Base-by-base conservation (phyloP, 768 basidiomycete species). In the Tylopilus balloui region DNA sequence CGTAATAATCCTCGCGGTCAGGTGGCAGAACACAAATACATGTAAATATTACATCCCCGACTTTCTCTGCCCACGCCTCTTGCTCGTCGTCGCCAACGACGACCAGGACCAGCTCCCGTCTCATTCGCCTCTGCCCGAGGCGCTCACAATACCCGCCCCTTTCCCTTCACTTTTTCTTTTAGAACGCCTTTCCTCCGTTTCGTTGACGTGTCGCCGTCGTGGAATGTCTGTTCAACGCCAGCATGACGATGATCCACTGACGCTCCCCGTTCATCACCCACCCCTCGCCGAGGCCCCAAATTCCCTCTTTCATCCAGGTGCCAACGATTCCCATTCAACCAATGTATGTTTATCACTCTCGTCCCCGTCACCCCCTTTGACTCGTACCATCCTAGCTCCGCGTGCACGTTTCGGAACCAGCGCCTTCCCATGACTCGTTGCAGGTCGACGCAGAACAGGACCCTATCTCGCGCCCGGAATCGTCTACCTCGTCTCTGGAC, bases 401-500 rank as follows among this genome's bases (percentile, higher is more conserved):
- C 55, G 65, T 79, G 34, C 75, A 76, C 54, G 65, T 80, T 51
- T 75, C 77, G 56, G 68, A 72, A 50, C 71, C 72, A 38, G 62
- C 62, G 40, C 59, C 67, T 23, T 60, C 70, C 57, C 50, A 57
- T 25, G 50, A 52, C 53, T 53, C 56, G 55, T 53, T 61, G 54
- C 56, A 52, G 54, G 65, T 68, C 49, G 78, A 82, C 56, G 72
- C 69, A 47, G 79, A 80, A 44, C 64, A 65, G 37, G 65, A 72
- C 50, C 28, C 61, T 20, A 54, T 70, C 42, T 82, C 84, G 46
- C 87, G 88, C 64, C 81, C 88, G 35, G 73, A 73, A 19, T 91
- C 90, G 24, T 76, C 86, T 43, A 81, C 85, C 39, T 90, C 88
- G 27, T 88, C 89, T 37, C 74, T 92, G 47, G 90, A 92, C 72